Conservation (phyloP, 352 stramenopile genomes). For the Phytopythium chamaehyphon region DNA sequence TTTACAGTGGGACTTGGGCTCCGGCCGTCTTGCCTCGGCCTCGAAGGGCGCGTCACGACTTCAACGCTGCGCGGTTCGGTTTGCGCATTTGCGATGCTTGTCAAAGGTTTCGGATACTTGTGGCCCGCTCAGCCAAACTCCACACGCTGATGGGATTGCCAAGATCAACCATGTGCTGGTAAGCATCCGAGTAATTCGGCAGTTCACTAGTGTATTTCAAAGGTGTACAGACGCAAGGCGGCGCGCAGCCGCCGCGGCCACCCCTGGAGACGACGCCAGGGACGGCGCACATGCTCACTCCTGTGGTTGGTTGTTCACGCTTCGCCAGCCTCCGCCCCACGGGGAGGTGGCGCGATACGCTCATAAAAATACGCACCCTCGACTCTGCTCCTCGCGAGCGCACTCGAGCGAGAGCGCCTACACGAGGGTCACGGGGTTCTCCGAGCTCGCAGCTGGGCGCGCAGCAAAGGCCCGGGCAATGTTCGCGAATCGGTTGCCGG, state of each 20-base stretch:
- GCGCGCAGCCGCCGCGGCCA: neutral
- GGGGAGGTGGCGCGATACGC: neutral
- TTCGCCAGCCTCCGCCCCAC: neutral
- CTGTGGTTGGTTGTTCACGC: neutral
- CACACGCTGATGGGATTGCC: too few species aligned
- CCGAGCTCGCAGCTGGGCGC: slow-evolving; percentile 10
- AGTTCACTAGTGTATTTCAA: neutral
- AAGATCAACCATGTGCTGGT: too few species aligned
- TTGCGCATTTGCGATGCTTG: too few species aligned
- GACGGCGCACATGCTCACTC: too few species aligned
- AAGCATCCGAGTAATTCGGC: neutral
- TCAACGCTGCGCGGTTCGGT: too few species aligned
- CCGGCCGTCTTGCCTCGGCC: too few species aligned
- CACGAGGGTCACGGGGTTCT: slow-evolving; percentile 19
- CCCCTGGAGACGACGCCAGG: too few species aligned
- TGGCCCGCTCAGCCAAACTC: too few species aligned
- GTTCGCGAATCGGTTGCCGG: slow-evolving; percentile 10
- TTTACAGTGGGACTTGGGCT: too few species aligned
- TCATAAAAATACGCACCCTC: slow-evolving; percentile 5
- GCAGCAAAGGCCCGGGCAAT: neutral
- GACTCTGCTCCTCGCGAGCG: neutral
- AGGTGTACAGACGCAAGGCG: neutral
- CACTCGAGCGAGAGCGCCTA: slow-evolving; percentile 4
- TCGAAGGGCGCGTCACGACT: too few species aligned
- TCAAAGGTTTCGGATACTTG: too few species aligned